These are phyloP conservation scores for Tolypocladium sp. DNA, from an alignment of 2,329 filamentous ascomycete genomes.

Conservation along the genomic window DNA sequence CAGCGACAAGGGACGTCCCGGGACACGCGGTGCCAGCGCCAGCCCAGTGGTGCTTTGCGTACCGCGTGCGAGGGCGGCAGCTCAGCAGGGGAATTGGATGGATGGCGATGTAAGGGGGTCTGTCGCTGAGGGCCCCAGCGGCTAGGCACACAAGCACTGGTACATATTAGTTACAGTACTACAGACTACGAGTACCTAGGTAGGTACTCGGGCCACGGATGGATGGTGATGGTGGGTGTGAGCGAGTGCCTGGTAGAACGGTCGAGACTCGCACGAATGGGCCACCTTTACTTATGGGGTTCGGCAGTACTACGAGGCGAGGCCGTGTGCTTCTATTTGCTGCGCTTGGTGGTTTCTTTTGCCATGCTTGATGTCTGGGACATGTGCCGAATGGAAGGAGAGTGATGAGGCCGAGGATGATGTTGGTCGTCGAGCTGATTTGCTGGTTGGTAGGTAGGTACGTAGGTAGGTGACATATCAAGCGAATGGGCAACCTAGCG, in stretches of 20 bases:
- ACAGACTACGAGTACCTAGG: too few relatives aligned
- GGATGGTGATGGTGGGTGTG: background rate
- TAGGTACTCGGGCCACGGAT: too few relatives aligned
- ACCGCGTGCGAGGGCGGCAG: background rate
- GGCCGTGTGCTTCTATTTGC: background rate
- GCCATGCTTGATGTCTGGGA: background rate
- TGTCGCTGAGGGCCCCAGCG: background rate
- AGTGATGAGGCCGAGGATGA: background rate
- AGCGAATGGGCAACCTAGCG: background rate
- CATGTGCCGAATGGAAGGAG: background rate
- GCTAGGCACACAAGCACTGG: background rate
- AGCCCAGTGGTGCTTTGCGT: background rate
- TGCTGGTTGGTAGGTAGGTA: background rate
- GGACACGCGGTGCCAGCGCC: background rate
- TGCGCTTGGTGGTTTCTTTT: background rate
- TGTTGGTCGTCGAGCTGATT: background rate
- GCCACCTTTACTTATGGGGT: background rate
- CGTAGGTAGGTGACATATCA: too few relatives aligned
- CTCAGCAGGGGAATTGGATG: background rate
- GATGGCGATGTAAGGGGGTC: background rate
- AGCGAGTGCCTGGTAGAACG: background rate
- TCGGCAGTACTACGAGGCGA: background rate
- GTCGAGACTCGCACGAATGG: background rate
- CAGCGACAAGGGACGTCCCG: background rate
- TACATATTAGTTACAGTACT: too few relatives aligned